phyloP scores from a whole-genome alignment of 2,329 filamentous ascomycete genomes.

The Sphaerulina vaccinii region DNA sequence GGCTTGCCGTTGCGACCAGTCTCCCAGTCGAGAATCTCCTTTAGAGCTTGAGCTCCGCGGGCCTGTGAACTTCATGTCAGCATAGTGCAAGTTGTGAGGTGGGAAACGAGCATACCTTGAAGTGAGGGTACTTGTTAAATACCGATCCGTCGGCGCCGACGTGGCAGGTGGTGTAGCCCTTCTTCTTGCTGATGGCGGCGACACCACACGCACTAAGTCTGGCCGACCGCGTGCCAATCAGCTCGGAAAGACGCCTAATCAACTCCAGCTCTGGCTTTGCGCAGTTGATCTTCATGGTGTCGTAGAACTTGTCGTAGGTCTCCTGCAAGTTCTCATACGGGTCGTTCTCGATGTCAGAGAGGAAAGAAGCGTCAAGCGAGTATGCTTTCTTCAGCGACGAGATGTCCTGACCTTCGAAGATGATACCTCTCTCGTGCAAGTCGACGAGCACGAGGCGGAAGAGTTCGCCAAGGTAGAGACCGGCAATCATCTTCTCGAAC shows the following conservation, averaged over 20 bases:
- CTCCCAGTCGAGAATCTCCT: slow-evolving; percentile 95
- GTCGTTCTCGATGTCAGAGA: slow-evolving; percentile 89
- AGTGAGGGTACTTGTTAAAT: slow-evolving; percentile 99
- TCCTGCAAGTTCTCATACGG: slow-evolving; percentile 94
- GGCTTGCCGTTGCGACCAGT: slow-evolving; percentile 65
- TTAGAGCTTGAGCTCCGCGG: slow-evolving; percentile 81
- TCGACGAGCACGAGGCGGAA: slow-evolving; percentile 47
- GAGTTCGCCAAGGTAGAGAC: slow-evolving; percentile 48
- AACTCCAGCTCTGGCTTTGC: slow-evolving; percentile 82
- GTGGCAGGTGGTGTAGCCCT: slow-evolving; percentile 81
- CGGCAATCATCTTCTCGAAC: slow-evolving; percentile 49
- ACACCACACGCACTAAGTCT: slow-evolving; percentile 93
- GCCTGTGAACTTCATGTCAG: slow-evolving; percentile 40
- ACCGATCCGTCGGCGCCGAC: slow-evolving; percentile 96
- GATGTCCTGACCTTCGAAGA: slow-evolving; percentile 84
- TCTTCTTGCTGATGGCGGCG: slow-evolving; percentile 95
- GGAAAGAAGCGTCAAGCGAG: slow-evolving; percentile 86
- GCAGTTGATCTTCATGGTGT: slow-evolving; percentile 68
- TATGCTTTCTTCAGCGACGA: slow-evolving; percentile 80
- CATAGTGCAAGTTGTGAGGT: not conserved
- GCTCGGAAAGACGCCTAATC: slow-evolving; percentile 80
- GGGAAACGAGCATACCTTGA: slow-evolving; percentile 59
- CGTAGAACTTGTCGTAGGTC: slow-evolving; percentile 77
- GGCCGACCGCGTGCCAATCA: slow-evolving; percentile 92
- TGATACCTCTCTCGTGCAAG: slow-evolving; percentile 62